Percentiles rank a stretch among this genome's conserved stretches.
Conservation (phyloP, 306 rosid species). For the Prunus salicina region DNA sequence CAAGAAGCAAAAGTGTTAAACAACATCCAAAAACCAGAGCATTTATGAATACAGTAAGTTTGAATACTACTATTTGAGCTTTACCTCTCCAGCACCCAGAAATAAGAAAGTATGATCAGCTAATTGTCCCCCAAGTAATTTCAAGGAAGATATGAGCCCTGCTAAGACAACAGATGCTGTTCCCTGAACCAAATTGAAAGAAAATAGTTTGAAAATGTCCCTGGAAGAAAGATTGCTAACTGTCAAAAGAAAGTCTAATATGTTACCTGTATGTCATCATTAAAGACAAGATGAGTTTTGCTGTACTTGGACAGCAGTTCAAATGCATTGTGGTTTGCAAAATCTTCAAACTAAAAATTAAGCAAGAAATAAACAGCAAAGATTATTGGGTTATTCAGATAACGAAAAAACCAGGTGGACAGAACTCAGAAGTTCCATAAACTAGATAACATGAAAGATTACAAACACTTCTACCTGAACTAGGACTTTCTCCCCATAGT, state of each 20-base stretch:
- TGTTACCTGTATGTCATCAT: constrained; percentile 90
- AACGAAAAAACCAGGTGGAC: constrained; percentile 9
- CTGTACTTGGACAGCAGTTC: constrained; percentile 76
- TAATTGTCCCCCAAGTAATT: constrained; percentile 72
- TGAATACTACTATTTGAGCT: constrained; percentile 8
- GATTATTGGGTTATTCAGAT: constrained; percentile 7
- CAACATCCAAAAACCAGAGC: constrained; percentile 1
- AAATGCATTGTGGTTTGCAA: constrained; percentile 93
- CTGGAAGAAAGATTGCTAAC: constrained; percentile 10
- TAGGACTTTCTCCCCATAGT: constrained; percentile 90
- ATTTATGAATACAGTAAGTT: not conserved
- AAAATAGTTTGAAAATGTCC: constrained; percentile 19
- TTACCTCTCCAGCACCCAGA: constrained; percentile 98
- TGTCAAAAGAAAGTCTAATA: not conserved
- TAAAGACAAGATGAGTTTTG: constrained; percentile 87
- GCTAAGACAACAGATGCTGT: constrained; percentile 97
- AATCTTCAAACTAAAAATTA: constrained; percentile 78
- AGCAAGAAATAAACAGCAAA: not conserved
- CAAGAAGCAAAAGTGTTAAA: constrained; percentile 40
- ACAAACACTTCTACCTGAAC: constrained; percentile 62
- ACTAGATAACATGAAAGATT: constrained; percentile 18
- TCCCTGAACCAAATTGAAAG: constrained; percentile 58
- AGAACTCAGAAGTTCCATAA: constrained; percentile 1
- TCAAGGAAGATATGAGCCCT: constrained; percentile 83
- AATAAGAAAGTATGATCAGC: constrained; percentile 94